These are phyloP conservation scores for Diaporthe velutina DNA, from an alignment of 2,329 filamentous ascomycete species.

Conservation along the genomic window DNA sequence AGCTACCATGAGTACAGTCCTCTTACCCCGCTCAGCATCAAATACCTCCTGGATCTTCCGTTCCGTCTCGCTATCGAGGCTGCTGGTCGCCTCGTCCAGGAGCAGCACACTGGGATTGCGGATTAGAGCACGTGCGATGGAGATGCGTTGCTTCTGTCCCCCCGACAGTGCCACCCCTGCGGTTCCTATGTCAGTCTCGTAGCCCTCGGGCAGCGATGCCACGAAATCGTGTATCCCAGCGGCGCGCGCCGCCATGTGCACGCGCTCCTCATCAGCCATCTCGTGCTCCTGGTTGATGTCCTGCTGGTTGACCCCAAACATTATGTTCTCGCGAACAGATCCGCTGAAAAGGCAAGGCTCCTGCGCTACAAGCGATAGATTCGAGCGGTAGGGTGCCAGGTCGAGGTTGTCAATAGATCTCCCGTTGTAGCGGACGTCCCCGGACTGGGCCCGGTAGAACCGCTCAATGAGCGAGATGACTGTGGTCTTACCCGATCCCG, in stretches of 20 bases:
- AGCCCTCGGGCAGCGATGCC: slow-evolving; percentile 36
- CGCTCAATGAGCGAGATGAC: slow-evolving; percentile 29
- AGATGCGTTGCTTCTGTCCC: slow-evolving; percentile 39
- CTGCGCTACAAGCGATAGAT: not conserved
- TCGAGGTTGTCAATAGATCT: slow-evolving; percentile 63
- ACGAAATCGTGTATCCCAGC: slow-evolving; percentile 33
- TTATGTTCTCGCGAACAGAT: slow-evolving; percentile 3
- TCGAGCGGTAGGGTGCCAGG: slow-evolving; percentile 2
- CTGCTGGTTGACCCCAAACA: not conserved
- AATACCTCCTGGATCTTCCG: slow-evolving; percentile 9
- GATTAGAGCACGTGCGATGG: slow-evolving; percentile 37
- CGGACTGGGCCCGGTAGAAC: slow-evolving; percentile 55
- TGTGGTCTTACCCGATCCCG: slow-evolving; percentile 5
- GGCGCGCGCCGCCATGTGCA: not conserved
- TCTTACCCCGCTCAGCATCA: slow-evolving; percentile 2
- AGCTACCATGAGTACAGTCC: slow-evolving; percentile 10
- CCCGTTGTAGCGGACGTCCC: slow-evolving; percentile 68
- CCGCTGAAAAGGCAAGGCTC: slow-evolving; percentile 10
- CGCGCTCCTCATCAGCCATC: not conserved
- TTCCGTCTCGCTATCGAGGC: slow-evolving; percentile 19
- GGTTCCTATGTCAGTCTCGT: slow-evolving; percentile 36
- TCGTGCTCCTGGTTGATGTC: too few species aligned
- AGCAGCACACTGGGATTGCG: slow-evolving; percentile 34
- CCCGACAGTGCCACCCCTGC: slow-evolving; percentile 36
- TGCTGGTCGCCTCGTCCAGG: slow-evolving; percentile 26